Evolutionary conservation across 768 basidiomycete genomes (phyloP).

Genomic region (Podaxis pistillaris): DNA sequence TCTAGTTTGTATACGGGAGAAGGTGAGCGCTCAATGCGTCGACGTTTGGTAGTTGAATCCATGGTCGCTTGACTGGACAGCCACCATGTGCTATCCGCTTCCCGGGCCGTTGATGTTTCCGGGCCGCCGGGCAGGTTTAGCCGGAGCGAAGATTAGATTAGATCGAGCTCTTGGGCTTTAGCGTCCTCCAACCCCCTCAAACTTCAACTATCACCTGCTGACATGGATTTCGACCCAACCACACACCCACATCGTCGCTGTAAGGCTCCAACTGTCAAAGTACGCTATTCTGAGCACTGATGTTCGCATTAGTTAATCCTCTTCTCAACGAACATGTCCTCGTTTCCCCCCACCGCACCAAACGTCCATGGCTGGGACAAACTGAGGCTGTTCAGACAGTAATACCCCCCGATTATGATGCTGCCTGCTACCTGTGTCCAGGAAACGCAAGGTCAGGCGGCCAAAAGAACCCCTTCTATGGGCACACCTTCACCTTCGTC

Average conservation of each 20-base stretch:
- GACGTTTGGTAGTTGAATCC: constrained; percentile 45
- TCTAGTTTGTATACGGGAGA: constrained; percentile 66
- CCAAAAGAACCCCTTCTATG: constrained; percentile 62
- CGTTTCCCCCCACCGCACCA: constrained; percentile 87
- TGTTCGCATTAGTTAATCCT: constrained; percentile 62
- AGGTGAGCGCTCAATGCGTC: constrained; percentile 49
- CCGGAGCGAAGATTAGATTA: neutral
- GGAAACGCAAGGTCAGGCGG: constrained; percentile 79
- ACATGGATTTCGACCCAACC: constrained; percentile 14
- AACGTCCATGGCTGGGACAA: constrained; percentile 91
- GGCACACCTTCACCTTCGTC: constrained; percentile 66
- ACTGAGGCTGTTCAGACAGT: constrained; percentile 60
- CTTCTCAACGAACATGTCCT: constrained; percentile 74
- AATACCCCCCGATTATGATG: constrained; percentile 62
- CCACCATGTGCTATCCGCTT: neutral
- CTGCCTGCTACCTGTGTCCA: constrained; percentile 83
- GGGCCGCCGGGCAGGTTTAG: neutral
- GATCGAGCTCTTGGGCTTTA: neutral
- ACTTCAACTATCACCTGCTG: neutral
- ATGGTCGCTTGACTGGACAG: constrained; percentile 16
- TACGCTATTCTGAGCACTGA: constrained; percentile 7
- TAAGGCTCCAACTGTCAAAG: constrained; percentile 30
- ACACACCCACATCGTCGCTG: constrained; percentile 69
- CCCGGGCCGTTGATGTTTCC: neutral
- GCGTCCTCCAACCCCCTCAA: neutral